Base-by-base conservation (phyloP, 345 rosid species). In the Microcos paniculata region DNA sequence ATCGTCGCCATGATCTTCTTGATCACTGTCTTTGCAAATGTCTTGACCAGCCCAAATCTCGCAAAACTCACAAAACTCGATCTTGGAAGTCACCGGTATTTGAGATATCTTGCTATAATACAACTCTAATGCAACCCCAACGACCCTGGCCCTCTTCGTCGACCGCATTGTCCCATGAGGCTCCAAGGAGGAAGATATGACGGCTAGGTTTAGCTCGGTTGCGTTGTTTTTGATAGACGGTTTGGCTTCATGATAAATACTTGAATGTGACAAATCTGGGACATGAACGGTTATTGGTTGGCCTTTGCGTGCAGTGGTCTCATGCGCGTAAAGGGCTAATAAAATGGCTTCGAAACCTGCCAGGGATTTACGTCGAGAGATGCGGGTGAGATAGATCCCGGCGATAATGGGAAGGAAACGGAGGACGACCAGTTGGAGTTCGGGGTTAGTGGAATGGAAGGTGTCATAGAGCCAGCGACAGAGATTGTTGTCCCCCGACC, bases 401-500 rank as follows among this genome's bases (percentile, higher is more conserved):
- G 91, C 88, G 59, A 95, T 76, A 40, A 82, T 46, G 56, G 97
- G 97, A 52, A 91, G 84, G 88, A 82, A 88, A 16, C 92, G 93
- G 71, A 88, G 88, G 81, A 93, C 92, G 18, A 89, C 88, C 73
- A 93, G 90, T 73, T 89, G 96, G 48, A 91, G 92, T 2, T 84
- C 70, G 0, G 93, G 87, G 30, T 88, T 82, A 11, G 82, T 7
- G 71, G 91, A 83, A 67, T 93, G 96, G 80, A 95, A 93, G 6
- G 98, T 90, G 72, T 95, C 96, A 80, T 91, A 95, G 52, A 95
- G 90, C 99, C 99, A 93, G 8, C 96, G 91, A 70, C 96, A 95
- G 73, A 93, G 93, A 75, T 85, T 88, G 80, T 89, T 82, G 61
- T 91, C 94, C 0, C 98, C 96, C 31, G 97, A 76, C 61, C 99